Base-by-base conservation (phyloP, 768 basidiomycete genomes). In the Agaricus blazei region DNA sequence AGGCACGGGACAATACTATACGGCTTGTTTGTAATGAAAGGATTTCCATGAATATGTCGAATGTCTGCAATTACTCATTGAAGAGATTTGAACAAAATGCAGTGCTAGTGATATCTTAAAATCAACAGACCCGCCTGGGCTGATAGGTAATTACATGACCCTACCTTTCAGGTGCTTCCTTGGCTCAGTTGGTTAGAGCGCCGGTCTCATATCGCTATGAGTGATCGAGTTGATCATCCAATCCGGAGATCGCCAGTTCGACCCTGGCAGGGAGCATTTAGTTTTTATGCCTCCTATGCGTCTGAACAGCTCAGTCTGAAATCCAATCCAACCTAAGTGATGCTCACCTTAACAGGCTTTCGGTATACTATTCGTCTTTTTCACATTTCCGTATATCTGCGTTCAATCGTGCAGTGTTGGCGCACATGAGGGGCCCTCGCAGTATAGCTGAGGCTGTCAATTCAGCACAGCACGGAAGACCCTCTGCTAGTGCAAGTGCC, bases 211-310 rank as follows among this genome's bases (percentile, higher is more conserved):
- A 55, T 34, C 19, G 24, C 9, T 52, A 26, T 48, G 47, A 41
- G 54, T 55, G 47, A 49, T 42, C 27, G 3, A 23, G 36, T 24
- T 19, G 48, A 40, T 49, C 47, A 48, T 36, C 19, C 7, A 55
- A 55, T 55, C 54, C 54, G 54, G 54, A 55, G 54, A 55, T 55
- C 54, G 42, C 54, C 54, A 55, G 54, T 55, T 55, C 54, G 54
- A 55, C 23, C 54, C 54, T 55, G 54, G 54, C 42, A 48, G 54
- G 54, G 54, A 55, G 54, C 54, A 55, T 4, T 45, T 4, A 9
- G 5, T n/a, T 47, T 54, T 48, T 24, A 12, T 46, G 9, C 11
- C 12, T 11, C 14, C 50, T 51, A 34, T 49, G 2, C 24, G 12
- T 24, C 19, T 11, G 46, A 3, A 4, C 4, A 3, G 26, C 46